phyloP scores from a whole-genome alignment of 352 stramenopile species.

The Pythium aphanidermatum region DNA sequence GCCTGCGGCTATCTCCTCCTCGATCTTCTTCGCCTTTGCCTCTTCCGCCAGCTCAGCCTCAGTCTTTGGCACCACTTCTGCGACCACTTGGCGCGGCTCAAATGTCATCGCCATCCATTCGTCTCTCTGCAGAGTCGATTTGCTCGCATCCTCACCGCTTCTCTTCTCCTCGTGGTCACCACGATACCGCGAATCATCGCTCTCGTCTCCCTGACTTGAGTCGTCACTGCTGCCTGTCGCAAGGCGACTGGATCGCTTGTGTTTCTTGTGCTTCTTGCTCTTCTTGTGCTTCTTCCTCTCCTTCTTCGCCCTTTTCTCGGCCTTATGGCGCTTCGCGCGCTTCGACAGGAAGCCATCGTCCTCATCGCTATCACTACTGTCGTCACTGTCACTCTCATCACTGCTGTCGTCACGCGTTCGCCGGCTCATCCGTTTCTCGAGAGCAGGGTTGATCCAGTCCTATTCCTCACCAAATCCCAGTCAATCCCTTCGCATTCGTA shows the following conservation, averaged over 20 bases:
- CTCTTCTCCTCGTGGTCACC: not conserved
- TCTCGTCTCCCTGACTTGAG: conserved; percentile 5
- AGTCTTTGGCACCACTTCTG: conserved; percentile 30
- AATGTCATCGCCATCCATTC: conserved; percentile 86
- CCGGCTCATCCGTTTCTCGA: conserved; percentile 29
- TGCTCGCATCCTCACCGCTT: not conserved
- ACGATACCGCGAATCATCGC: conserved; percentile 2
- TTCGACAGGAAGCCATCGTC: conserved; percentile 16
- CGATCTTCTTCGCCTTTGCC: conserved; percentile 47
- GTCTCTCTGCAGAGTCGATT: conserved; percentile 37
- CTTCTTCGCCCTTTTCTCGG: conserved; percentile 24
- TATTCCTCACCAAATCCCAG: conserved; percentile 1
- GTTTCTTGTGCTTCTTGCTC: conserved; percentile 33
- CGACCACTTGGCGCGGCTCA: conserved; percentile 19
- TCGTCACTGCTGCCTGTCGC: conserved; percentile 24
- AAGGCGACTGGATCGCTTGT: conserved; percentile 22
- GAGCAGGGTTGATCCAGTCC: conserved; percentile 37
- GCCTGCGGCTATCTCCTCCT: conserved; percentile 70
- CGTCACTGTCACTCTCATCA: conserved; percentile 2
- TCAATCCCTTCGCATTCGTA: not conserved
- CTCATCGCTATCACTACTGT: conserved; percentile 6
- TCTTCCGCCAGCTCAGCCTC: conserved; percentile 31
- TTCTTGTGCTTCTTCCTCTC: conserved; percentile 34
- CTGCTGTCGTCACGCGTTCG: conserved; percentile 1
- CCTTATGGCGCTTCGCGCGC: conserved; percentile 21